Evolutionary conservation across 2,329 filamentous ascomycete species (phyloP).

Genomic region (Alternaria sp.): DNA sequence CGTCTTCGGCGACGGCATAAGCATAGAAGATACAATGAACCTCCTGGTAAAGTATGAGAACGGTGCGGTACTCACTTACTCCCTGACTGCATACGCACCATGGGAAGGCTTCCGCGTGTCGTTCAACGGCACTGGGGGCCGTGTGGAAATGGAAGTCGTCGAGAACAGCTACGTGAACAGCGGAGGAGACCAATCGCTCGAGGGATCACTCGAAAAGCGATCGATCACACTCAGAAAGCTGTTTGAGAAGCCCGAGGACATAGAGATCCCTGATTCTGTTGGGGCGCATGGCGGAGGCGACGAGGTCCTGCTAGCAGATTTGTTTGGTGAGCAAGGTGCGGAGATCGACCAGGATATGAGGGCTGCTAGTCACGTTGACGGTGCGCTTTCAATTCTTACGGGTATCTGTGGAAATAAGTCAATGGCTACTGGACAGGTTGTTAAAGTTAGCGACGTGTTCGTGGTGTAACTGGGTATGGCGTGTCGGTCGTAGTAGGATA

Average conservation of each 20-base stretch:
- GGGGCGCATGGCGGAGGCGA: constrained; percentile 71
- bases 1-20: constrained; percentile 70
- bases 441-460: constrained; percentile 63
- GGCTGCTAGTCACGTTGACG: constrained; percentile 67
- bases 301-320: constrained; percentile 63
- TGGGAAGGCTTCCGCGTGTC: constrained; percentile 69
- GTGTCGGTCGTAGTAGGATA: background rate
- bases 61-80: constrained; percentile 68
- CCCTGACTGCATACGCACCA: constrained; percentile 67
- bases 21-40: constrained; percentile 71
- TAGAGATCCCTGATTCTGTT: constrained; percentile 61
- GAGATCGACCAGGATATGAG: constrained; percentile 60
- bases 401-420: constrained; percentile 68
- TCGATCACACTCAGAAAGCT: constrained; percentile 62
- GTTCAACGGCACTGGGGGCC: constrained; percentile 67
- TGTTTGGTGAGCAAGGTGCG: constrained; percentile 64
- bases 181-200: constrained; percentile 65
- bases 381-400: constrained; percentile 67
- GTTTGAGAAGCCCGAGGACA: constrained; percentile 65
- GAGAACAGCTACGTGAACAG: constrained; percentile 69
- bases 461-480: constrained; percentile 12
- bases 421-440: constrained; percentile 65
- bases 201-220: constrained; percentile 63
- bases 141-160: constrained; percentile 69
- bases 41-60: constrained; percentile 66